Percentiles rank a stretch among this genome's conserved stretches.
These are phyloP conservation scores for Rhamnella rubrinervis DNA, from an alignment of 331 rosid genomes.

Conservation along the genomic window DNA sequence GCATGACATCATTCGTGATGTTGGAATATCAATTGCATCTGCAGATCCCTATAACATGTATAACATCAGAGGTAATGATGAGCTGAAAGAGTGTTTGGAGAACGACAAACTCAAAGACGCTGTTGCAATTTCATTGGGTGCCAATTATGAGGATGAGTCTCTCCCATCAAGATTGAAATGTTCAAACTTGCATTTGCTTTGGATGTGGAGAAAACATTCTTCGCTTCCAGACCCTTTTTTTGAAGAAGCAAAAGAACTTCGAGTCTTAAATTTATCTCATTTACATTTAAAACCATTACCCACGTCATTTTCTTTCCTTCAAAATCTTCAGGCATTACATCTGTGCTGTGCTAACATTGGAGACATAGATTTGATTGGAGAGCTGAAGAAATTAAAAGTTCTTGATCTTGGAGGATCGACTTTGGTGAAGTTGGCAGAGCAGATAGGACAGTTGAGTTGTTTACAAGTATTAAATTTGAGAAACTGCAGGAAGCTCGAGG, in stretches of 20 bases:
- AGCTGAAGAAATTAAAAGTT: conserved; percentile 4
- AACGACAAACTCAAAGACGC: not conserved
- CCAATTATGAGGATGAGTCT: not conserved
- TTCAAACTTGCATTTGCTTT: not conserved
- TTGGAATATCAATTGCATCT: conserved; percentile 35
- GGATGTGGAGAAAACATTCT: not conserved
- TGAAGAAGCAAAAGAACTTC: not conserved
- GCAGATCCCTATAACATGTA: no score
- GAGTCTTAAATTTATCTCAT: not conserved
- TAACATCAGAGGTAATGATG: not conserved
- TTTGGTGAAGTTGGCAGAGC: not conserved
- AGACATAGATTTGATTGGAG: conserved; percentile 2
- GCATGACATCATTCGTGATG: conserved; percentile 47
- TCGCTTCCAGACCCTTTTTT: not conserved
- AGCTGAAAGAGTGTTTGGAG: not conserved
- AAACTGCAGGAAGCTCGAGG: accelerated
- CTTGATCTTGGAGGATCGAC: not conserved
- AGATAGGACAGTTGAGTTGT: not conserved
- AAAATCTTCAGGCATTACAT: not conserved
- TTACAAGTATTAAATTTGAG: conserved; percentile 8
- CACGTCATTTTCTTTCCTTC: not conserved
- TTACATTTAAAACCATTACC: not conserved
- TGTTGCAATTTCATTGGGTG: not conserved
- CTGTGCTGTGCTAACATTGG: not conserved
- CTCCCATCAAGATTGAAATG: not conserved